Evolutionary conservation across 768 basidiomycete genomes (phyloP).

Genomic region (Phlebiopsis flavidoalba): DNA sequence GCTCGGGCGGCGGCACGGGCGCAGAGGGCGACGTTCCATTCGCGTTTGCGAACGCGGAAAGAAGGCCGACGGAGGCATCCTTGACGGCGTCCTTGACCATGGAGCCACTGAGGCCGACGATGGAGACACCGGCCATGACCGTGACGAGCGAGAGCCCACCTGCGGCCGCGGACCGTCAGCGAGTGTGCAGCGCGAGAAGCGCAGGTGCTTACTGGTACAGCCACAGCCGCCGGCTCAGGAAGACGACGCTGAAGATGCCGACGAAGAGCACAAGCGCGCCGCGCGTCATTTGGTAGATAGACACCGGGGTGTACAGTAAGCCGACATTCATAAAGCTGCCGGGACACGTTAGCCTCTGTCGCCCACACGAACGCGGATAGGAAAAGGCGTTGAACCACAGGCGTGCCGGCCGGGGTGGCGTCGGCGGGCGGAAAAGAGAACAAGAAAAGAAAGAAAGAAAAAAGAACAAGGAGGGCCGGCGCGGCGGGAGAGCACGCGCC

Average conservation of each 20-base stretch:
- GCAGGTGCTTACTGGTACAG: conserved; percentile 64
- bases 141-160: conserved; percentile 89
- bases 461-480: background rate
- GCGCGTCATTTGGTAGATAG: conserved; percentile 95
- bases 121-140: conserved; percentile 78
- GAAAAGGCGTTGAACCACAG: too few species aligned
- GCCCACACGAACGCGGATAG: too few species aligned
- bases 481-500: background rate
- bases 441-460: background rate
- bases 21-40: conserved; percentile 13
- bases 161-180: conserved; percentile 24
- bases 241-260: conserved; percentile 84
- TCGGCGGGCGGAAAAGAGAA: background rate
- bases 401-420: background rate
- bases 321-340: conserved; percentile 90
- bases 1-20: conserved; percentile 34
- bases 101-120: conserved; percentile 88
- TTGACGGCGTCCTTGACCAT: conserved; percentile 72
- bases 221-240: conserved; percentile 81
- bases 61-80: conserved; percentile 31
- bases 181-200: conserved; percentile 2
- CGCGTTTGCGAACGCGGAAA: conserved; percentile 21
- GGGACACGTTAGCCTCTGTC: background rate
- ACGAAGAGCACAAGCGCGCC: conserved; percentile 94
- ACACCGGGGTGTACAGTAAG: conserved; percentile 92